Percentiles rank a stretch among this genome's conserved stretches.
Evolutionary conservation across 2,329 filamentous ascomycete genomes (phyloP).

Genomic region (Trichoderma arundinaceum): DNA sequence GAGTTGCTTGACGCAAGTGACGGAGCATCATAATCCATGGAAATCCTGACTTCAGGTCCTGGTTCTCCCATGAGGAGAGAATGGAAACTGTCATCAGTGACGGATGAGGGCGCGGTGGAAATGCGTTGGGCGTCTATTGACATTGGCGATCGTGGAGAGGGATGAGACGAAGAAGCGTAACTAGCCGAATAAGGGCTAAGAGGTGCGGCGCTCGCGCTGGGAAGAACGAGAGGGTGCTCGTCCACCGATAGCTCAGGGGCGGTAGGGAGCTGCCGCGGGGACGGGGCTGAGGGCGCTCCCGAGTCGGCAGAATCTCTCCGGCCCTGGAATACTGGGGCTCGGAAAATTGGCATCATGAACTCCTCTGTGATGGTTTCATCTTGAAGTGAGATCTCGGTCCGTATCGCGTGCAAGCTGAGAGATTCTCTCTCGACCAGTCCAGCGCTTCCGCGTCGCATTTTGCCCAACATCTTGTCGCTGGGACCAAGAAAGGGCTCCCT

Average conservation of each 20-base stretch:
- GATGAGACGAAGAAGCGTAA: conserved; percentile 65
- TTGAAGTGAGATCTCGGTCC: conserved; percentile 58
- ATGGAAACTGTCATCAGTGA: conserved; percentile 72
- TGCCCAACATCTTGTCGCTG: conserved; percentile 35
- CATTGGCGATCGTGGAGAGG: conserved; percentile 72
- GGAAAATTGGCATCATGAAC: conserved; percentile 47
- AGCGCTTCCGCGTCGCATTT: conserved; percentile 53
- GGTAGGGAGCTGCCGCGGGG: conserved; percentile 50
- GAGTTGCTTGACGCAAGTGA: conserved; percentile 78
- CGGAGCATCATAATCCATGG: conserved; percentile 71
- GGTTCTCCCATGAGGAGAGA: conserved; percentile 76
- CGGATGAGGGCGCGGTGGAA: conserved; percentile 76
- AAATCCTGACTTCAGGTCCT: conserved; percentile 73
- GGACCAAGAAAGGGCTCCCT: conserved; percentile 38
- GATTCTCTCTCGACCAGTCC: conserved; percentile 51
- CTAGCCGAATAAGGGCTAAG: conserved; percentile 69
- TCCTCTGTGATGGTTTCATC: conserved; percentile 60
- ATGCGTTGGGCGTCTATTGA: conserved; percentile 74
- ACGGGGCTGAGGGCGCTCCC: conserved; percentile 46
- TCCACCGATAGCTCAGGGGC: conserved; percentile 59
- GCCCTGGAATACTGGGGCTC: conserved; percentile 45
- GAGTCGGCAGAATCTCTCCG: conserved; percentile 48
- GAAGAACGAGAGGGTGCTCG: conserved; percentile 50
- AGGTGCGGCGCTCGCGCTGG: conserved; percentile 54
- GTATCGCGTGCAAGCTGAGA: conserved; percentile 42